phyloP scores from a whole-genome alignment of 352 stramenopile species.

The Phytophthora colocasiae region DNA sequence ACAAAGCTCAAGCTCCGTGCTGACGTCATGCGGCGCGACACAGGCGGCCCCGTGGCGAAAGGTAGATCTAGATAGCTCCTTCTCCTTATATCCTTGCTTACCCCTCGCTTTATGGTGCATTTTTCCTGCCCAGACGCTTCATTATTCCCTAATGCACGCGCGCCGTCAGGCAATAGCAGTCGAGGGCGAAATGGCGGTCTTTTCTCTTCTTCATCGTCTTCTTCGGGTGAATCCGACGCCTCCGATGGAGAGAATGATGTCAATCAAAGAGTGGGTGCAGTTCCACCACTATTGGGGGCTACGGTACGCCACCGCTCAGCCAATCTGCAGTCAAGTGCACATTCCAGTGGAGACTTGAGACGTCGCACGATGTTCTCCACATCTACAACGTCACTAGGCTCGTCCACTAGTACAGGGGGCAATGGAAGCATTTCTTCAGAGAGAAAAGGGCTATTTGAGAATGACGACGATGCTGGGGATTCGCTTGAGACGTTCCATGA shows the following conservation, averaged over 20 bases:
- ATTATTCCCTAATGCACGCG: slow-evolving; percentile 27
- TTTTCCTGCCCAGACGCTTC: slow-evolving; percentile 20
- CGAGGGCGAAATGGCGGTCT: slow-evolving; percentile 43
- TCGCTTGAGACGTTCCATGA: slow-evolving; percentile 79
- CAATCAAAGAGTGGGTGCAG: slow-evolving; percentile 9
- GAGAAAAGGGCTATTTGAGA: slow-evolving; percentile 78
- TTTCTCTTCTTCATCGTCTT: slow-evolving; percentile 51
- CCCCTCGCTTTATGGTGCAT: neutral
- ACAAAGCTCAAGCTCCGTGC: slow-evolving; percentile 22
- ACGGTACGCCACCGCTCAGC: slow-evolving; percentile 32
- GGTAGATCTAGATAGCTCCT: slow-evolving; percentile 9
- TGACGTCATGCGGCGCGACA: slow-evolving; percentile 43
- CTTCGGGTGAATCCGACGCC: slow-evolving; percentile 31
- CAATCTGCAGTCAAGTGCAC: slow-evolving; percentile 33
- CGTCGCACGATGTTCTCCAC: slow-evolving; percentile 55
- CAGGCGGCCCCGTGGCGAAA: slow-evolving; percentile 29
- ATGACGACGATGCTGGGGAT: slow-evolving; percentile 70
- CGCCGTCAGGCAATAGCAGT: slow-evolving; percentile 19
- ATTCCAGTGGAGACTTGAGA: slow-evolving; percentile 24
- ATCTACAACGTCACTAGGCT: slow-evolving; percentile 31
- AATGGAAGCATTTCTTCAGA: slow-evolving; percentile 37
- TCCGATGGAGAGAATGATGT: slow-evolving; percentile 29
- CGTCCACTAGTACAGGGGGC: slow-evolving; percentile 8
- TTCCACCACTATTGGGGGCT: slow-evolving; percentile 23
- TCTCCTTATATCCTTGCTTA: neutral